These are phyloP conservation scores for Entomortierella parvispora DNA, from an alignment of 192 early-diverging fungal genomes.

Conservation along the genomic window DNA sequence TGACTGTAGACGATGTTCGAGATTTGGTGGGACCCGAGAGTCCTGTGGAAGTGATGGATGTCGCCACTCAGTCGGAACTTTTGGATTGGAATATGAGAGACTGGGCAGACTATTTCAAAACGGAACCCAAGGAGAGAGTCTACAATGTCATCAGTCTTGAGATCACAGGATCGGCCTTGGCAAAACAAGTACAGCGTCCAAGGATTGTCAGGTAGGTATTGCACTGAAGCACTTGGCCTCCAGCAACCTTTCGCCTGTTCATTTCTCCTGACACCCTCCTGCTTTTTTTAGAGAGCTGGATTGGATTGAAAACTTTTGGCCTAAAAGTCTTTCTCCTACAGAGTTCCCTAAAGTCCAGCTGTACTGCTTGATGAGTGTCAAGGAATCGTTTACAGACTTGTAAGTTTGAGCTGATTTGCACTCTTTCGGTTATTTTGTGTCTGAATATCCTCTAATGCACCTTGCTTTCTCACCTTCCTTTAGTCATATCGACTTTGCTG, in stretches of 20 bases:
- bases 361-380: constrained; percentile 94
- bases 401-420: constrained; percentile 42
- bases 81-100: constrained; percentile 81
- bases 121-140: constrained; percentile 71
- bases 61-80: constrained; percentile 86
- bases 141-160: constrained; percentile 93
- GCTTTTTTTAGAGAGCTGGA: constrained; percentile 74
- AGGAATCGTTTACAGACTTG: constrained; percentile 92
- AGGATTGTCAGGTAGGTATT: constrained; percentile 69
- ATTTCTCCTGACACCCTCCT: background rate
- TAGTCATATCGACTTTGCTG: constrained; percentile 71
- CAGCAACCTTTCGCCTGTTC: too few relatives aligned
- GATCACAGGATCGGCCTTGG: constrained; percentile 79
- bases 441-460: background rate
- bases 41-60: constrained; percentile 90
- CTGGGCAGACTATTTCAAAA: constrained; percentile 86
- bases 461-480: background rate
- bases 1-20: constrained; percentile 73
- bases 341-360: constrained; percentile 90
- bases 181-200: constrained; percentile 73
- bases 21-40: constrained; percentile 65
- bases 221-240: background rate
- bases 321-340: constrained; percentile 63
- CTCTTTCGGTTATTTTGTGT: background rate
- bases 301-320: constrained; percentile 92